Conservation (phyloP, 1,284 basidiomycete genomes). For the Moesziomyces globuligerus region DNA sequence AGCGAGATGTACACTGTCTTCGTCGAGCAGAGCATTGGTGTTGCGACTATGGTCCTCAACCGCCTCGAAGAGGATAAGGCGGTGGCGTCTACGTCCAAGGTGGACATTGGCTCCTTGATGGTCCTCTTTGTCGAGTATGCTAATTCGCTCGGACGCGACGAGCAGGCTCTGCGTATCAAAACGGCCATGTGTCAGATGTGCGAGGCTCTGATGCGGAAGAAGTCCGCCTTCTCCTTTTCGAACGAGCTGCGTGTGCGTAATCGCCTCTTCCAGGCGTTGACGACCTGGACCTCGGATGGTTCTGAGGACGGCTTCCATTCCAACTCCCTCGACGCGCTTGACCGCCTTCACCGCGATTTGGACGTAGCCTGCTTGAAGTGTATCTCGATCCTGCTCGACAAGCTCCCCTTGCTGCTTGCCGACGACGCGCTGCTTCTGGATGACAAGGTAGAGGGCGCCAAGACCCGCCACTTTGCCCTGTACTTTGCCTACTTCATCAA, state of each 20-base stretch:
- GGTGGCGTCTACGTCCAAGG: constrained; percentile 33
- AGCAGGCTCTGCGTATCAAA: constrained; percentile 62
- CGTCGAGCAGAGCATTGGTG: constrained; percentile 63
- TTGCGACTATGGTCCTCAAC: constrained; percentile 55
- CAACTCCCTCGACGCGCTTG: constrained; percentile 36
- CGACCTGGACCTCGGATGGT: constrained; percentile 62
- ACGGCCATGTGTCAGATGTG: constrained; percentile 62
- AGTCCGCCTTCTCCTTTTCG: constrained; percentile 52
- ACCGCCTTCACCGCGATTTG: constrained; percentile 59
- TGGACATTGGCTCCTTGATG: constrained; percentile 63
- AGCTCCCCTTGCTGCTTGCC: constrained; percentile 58
- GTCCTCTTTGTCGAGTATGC: constrained; percentile 63
- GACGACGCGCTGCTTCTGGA: constrained; percentile 62
- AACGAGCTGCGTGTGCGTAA: constrained; percentile 63
- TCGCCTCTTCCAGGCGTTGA: constrained; percentile 60
- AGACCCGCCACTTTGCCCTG: constrained; percentile 59
- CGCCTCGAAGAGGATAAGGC: constrained; percentile 44
- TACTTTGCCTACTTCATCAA: constrained; percentile 65
- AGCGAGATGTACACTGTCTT: constrained; percentile 62
- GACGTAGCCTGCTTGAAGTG: constrained; percentile 61
- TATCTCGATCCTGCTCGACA: constrained; percentile 60
- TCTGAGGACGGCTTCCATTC: constrained; percentile 36
- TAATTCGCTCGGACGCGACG: constrained; percentile 56
- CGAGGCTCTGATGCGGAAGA: constrained; percentile 60
- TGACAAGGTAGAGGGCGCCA: constrained; percentile 64